Evolutionary conservation across 1,139 yeast genomes (phyloP), one percentile per base, ranked within the genome.

Genomic region (Hyphopichia buzzinii): DNA sequence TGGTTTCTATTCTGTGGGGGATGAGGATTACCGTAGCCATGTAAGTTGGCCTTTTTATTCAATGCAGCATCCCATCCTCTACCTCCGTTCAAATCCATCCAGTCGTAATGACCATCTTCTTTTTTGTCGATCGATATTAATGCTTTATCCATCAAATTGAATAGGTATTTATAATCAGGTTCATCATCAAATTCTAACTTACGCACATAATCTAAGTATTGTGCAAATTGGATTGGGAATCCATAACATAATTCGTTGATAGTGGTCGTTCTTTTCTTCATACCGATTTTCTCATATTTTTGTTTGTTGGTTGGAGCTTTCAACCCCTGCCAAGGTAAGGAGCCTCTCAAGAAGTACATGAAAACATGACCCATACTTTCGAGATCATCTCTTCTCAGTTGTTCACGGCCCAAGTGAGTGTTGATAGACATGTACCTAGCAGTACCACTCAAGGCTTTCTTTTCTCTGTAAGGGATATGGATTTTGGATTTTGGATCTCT

Each of bases 31-130:
- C 87, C 87, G 55, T 84, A 84, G 10, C 94, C 94, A 59, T 84
- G 92, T 42, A 84, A 62, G 49, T 84, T 84, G 39, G 92, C 88
- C 57, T 84, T 84, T 55, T 83, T 84, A 56, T 84, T 84, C 45
- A 84, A 77, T 4, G 84, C 67, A 19, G 84, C 77, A 61, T 84
- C 94, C 92, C 92, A 84, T 29, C 94, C 94, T 54, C 77, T 76
- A 36, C 94, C 94, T 32, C 81, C 81, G 52, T 84, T 84, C 47
- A 84, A 64, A 49, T 81, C 81, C 90, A 84, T 83, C 94, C 94
- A 84, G 56, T 84, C 94, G 51, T 82, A 84, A 51, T 81, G 83
- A 13, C 81, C 84, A 56, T 82, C 89, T 27, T 75, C 79, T 28
- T 47, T 48, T 6, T 44, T 50, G 10, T 60, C 67, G 17, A 64